Evolutionary conservation across 176 grass and related monocot genomes (phyloP).

Genomic region (maize (Zea mays)): DNA sequence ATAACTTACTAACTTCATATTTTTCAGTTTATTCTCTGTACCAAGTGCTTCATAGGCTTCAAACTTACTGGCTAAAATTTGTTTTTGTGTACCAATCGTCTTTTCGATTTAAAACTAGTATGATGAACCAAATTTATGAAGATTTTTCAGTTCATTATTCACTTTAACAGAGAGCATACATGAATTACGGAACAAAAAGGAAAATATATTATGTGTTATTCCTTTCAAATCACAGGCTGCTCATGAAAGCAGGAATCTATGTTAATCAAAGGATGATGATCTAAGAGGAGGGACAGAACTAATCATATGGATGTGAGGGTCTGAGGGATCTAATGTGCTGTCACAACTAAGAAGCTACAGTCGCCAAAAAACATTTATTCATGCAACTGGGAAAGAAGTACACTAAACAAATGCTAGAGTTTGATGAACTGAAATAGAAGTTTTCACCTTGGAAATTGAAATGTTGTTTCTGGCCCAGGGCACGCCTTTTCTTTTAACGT

Average conservation of each 20-base stretch:
- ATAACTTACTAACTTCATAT: not conserved
- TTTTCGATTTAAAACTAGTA: not conserved
- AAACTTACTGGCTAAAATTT: not conserved
- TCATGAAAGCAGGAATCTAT: slow-evolving; percentile 2
- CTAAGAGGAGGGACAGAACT: not conserved
- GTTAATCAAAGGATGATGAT: not conserved
- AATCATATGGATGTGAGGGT: not conserved
- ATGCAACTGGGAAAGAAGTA: not conserved
- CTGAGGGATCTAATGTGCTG: not conserved
- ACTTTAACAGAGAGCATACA: not conserved
- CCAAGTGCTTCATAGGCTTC: not conserved
- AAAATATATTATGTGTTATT: not conserved
- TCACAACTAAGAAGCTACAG: not conserved
- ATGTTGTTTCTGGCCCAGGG: not conserved
- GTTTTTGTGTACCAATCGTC: not conserved
- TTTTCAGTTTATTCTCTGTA: not conserved
- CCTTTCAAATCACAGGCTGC: not conserved
- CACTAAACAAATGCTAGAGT: not conserved
- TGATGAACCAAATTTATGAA: not conserved
- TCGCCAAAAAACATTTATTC: not conserved
- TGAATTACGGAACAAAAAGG: not conserved
- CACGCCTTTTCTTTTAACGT: not conserved
- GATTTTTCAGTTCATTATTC: not conserved
- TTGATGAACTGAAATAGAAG: not conserved
- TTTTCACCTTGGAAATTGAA: not conserved